Evolutionary conservation across 305 asterid species (phyloP).

Genomic region (Plantago coronopus): DNA sequence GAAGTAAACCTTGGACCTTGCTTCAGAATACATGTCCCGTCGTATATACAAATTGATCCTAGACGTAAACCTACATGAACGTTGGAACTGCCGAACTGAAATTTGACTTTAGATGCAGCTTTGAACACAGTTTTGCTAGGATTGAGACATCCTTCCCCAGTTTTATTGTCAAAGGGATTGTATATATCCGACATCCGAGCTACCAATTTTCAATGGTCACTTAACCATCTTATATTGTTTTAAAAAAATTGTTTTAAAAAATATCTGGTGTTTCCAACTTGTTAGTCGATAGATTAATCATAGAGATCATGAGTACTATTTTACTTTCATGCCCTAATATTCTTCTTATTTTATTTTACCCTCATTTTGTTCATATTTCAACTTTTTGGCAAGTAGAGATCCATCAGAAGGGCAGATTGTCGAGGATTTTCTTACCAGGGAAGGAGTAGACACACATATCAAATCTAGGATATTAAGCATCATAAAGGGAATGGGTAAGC

Average conservation of each 20-base stretch:
- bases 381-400: slow-evolving; percentile 44
- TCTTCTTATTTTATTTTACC: not conserved
- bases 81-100: no score
- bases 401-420: slow-evolving; percentile 71
- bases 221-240: not conserved
- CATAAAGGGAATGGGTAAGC: slow-evolving; percentile 79
- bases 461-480: slow-evolving; percentile 51
- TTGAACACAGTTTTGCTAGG: no score
- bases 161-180: slow-evolving; percentile 2
- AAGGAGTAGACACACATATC: slow-evolving; percentile 56
- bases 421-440: slow-evolving; percentile 71
- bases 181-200: not conserved
- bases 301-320: not conserved
- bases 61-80: no score
- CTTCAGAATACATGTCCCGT: no score
- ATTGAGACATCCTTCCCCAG: not conserved
- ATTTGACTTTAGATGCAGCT: no score
- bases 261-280: not conserved
- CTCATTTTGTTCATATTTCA: slow-evolving; percentile 2
- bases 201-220: not conserved
- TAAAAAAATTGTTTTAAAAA: not conserved
- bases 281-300: not conserved
- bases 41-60: no score
- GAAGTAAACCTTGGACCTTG: no score
- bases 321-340: slow-evolving; percentile 10